Percentiles rank a stretch among this genome's conserved stretches.
These are phyloP conservation scores for Pichia terricola DNA, from an alignment of 1,139 yeast genomes.

Conservation along the genomic window DNA sequence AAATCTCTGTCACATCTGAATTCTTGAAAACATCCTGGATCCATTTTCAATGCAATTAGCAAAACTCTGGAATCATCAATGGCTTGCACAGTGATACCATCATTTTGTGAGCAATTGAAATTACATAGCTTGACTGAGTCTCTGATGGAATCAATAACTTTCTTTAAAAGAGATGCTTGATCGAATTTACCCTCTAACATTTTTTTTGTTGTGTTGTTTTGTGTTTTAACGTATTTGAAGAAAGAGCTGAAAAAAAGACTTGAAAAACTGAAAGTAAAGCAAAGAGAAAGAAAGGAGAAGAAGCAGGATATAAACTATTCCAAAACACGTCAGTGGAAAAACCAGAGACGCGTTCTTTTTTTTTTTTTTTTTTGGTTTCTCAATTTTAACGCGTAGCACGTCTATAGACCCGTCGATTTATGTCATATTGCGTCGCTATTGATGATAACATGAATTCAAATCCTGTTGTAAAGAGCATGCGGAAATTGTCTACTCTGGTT, in stretches of 20 bases:
- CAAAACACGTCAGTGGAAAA: background rate
- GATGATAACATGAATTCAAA: too few species aligned
- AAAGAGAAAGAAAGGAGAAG: background rate
- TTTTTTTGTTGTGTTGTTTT: constrained; percentile 8
- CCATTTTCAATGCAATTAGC: constrained; percentile 79
- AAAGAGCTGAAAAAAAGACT: background rate
- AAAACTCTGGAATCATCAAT: constrained; percentile 96
- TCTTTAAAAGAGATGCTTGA: constrained; percentile 85
- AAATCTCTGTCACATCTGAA: constrained; percentile 94
- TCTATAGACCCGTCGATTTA: too few species aligned
- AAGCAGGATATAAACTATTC: background rate
- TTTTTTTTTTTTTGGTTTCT: too few species aligned
- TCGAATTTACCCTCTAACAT: constrained; percentile 98
- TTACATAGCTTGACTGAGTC: constrained; percentile 92
- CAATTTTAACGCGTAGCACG: too few species aligned
- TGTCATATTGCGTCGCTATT: too few species aligned
- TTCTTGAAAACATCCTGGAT: constrained; percentile 82
- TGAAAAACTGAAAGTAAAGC: background rate
- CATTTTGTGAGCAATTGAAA: constrained; percentile 85
- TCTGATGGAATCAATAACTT: constrained; percentile 82
- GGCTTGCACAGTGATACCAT: constrained; percentile 91
- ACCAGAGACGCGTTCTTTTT: background rate
- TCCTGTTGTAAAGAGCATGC: too few species aligned
- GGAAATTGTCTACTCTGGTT: too few species aligned
- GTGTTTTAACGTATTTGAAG: background rate